Percentiles rank a stretch among this genome's conserved stretches.
phyloP scores from a whole-genome alignment of 192 early-diverging fungal genomes.

The Mortierella hygrophila region DNA sequence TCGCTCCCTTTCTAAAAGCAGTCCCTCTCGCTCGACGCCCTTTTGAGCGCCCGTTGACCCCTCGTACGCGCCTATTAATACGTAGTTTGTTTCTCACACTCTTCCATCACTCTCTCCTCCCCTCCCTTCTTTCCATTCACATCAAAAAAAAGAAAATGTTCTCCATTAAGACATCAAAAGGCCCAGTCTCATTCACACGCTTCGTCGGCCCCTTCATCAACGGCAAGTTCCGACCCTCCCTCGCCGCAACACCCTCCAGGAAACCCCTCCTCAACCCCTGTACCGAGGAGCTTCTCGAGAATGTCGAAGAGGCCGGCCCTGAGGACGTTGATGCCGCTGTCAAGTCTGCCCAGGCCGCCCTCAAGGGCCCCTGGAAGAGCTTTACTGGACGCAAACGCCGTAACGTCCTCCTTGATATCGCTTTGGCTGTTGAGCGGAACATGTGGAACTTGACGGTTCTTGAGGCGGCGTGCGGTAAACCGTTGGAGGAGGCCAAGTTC shows the following conservation, averaged over 20 bases:
- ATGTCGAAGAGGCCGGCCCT: conserved; percentile 68
- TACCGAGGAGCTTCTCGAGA: conserved; percentile 69
- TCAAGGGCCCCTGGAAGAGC: conserved; percentile 66
- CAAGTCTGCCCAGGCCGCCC: conserved; percentile 68
- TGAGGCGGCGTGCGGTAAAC: conserved; percentile 88
- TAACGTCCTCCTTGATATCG: conserved; percentile 71
- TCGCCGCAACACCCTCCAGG: conserved; percentile 55
- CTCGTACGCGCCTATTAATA: not conserved
- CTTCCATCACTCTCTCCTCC: not conserved
- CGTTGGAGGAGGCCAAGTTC: conserved; percentile 67
- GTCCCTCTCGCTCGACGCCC: not conserved
- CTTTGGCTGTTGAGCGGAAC: conserved; percentile 62
- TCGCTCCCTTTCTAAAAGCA: not conserved
- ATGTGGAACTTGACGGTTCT: conserved; percentile 64
- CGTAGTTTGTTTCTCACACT: not conserved
- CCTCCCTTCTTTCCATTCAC: not conserved
- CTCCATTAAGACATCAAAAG: conserved; percentile 47
- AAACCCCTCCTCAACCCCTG: conserved; percentile 78
- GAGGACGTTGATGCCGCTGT: conserved; percentile 79
- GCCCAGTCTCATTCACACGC: conserved; percentile 33
- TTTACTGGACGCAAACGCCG: conserved; percentile 61
- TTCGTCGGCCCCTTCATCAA: conserved; percentile 79
- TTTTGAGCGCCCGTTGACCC: not conserved
- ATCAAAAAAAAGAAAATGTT: conserved; percentile 13
- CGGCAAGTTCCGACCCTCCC: conserved; percentile 71